Evolutionary conservation across 2,329 filamentous ascomycete genomes (phyloP), one percentile per base, ranked within the genome.

Genomic region (Amphichorda felina): DNA sequence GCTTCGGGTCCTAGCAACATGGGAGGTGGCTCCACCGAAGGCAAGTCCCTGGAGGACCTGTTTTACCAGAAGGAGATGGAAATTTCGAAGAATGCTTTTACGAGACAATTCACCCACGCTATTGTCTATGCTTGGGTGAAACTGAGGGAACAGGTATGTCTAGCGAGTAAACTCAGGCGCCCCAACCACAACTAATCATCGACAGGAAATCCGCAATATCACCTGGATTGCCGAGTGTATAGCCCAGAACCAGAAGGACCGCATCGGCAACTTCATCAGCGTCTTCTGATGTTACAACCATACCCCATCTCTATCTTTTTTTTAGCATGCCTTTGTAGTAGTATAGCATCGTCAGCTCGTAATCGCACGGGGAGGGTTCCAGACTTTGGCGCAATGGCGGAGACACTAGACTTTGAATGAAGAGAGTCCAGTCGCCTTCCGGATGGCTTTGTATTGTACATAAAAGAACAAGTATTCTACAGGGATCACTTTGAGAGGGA

Each of bases 31-130:
- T 78, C 80, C 18, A 69, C 75, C 13, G 87, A 94, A 46, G 82
- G 84, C 33, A 87, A 84, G 64, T 95, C 88, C 50, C 61, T 98
- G 49, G 91, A 98, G 56, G 91, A 98, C 54, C 70, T 98, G 66
- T 98, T 98, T 63, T 98, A 98, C 58, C 86, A 95, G 60, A 96
- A 94, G 65, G 91, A 98, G 64, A 96, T 96, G 91, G 88, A 98
- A 57, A 82, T 96, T 43, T 89, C 84, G 38, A 98, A 98, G 70
- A 65, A 81, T 41, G 86, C 88, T 8, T 98, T 98, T 55, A 98
- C 91, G 5, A 75, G 86, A 47, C 91, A 98, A 57, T 98, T 98
- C 58, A 94, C 87, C 11, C 87, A 85, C 49, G 83, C 85, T 25
- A 85, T 96, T 46, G 85, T 98, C 34, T 98, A 96, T 56, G 87